Evolutionary conservation across 2,329 filamentous ascomycete genomes (phyloP), one percentile per base, ranked within the genome.

Genomic region (Clathrospora elynae): DNA sequence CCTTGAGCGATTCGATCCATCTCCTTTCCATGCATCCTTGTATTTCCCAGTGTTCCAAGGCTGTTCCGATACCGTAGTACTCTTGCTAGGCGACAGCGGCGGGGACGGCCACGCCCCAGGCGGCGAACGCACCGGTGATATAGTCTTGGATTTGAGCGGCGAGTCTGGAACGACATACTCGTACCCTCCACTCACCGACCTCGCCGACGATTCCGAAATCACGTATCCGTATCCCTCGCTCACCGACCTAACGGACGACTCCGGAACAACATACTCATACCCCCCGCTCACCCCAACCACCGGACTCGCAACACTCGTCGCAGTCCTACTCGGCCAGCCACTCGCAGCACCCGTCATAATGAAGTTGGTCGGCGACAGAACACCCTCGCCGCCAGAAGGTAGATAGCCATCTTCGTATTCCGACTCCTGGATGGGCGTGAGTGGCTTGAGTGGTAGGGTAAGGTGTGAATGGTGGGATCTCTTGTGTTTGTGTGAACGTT

Each of bases 311-410:
- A 39, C 10, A 3, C 35, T 43, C 6, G 34, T 35, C n/a, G 20
- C 18, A 9, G 18, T 39, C 18, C 34, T 35, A 8, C 48, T 47
- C 14, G 49, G 44, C 53, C 51, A 55, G 2, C 47, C 50, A 12
- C 35, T 49, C 20, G 38, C 35, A 11, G 46, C 54, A 6, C 60
- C 57, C 0, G 52, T 61, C 50, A 61, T 57, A 45, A 61, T 50
- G 36, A 61, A 62, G 1, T 29, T 33, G 1, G 55, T 61, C 5
- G 55, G 54, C 6, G 58, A 56, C 5, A 39, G 35, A 2, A 43
- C 12, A 17, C 38, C 26, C 6, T 48, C 33, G 3, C 31, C 39
- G 7, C 4, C 31, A 24, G 35, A 32, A n/a, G 12, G 14, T 3
- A 31, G 11, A n/a, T 25, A 30, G 17, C 24, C 31, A 14, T 49